Percentiles rank a stretch among this genome's conserved stretches.
These are phyloP conservation scores for Bonia amplexicaulis DNA, from an alignment of 176 grass and related monocot genomes.

Conservation along the genomic window DNA sequence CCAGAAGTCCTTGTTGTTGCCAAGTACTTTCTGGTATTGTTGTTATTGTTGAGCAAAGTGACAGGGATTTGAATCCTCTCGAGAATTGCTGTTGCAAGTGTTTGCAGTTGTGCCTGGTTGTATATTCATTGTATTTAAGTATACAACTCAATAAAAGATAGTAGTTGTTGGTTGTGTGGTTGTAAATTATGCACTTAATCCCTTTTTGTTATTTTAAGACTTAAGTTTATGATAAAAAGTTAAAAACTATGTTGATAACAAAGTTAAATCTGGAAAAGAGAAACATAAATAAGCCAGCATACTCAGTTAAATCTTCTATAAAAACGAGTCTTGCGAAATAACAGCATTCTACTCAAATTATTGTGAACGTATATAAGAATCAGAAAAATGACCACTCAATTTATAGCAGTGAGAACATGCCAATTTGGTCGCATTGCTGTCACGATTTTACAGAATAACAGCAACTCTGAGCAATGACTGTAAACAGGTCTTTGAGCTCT, in stretches of 20 bases:
- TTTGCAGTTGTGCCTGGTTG: slow-evolving; percentile 17
- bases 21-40: slow-evolving; percentile 4
- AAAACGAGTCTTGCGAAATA: background rate
- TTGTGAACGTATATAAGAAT: no score
- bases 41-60: slow-evolving; percentile 36
- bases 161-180: slow-evolving; percentile 12
- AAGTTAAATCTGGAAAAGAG: background rate
- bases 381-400: background rate
- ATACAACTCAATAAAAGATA: slow-evolving; percentile 31
- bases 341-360: background rate
- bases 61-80: slow-evolving; percentile 33
- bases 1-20: background rate
- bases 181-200: slow-evolving; percentile 27
- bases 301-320: background rate
- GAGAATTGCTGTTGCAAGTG: slow-evolving; percentile 8
- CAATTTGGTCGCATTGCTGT: background rate
- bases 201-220: background rate
- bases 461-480: background rate
- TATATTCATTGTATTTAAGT: slow-evolving; percentile 50
- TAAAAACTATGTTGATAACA: background rate
- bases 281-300: background rate
- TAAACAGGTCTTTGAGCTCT: background rate
- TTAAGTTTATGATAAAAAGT: background rate
- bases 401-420: background rate
- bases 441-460: background rate